phyloP scores from a whole-genome alignment of 176 grass and related monocot species.

The Avena eriantha region DNA sequence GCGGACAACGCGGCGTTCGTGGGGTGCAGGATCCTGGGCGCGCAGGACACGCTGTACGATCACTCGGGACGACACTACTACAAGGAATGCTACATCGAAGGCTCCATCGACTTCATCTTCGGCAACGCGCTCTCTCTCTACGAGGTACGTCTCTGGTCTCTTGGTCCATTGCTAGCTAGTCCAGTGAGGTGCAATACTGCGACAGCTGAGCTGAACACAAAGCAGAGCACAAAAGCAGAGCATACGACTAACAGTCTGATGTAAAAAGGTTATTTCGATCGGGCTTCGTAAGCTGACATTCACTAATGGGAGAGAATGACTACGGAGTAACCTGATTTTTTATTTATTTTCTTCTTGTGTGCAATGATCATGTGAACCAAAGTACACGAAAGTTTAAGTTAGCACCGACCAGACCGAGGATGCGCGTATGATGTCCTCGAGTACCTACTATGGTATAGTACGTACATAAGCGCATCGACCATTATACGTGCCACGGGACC shows the following conservation, averaged over 20 bases:
- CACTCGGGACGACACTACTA: conserved; percentile 85
- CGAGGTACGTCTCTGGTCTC: conserved; percentile 48
- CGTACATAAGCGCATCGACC: neutral
- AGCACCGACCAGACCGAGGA: no score
- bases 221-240: neutral
- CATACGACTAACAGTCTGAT: neutral
- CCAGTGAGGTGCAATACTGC: neutral
- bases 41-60: conserved; percentile 93
- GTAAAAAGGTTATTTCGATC: neutral
- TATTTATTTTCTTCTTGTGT: no score
- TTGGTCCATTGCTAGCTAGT: neutral
- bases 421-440: no score
- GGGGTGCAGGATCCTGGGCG: conserved; percentile 81
- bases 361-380: no score
- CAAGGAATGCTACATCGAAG: conserved; percentile 95
- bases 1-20: conserved; percentile 91
- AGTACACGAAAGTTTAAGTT: no score
- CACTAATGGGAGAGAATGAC: no score
- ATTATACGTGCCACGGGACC: neutral
- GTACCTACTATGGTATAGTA: neutral
- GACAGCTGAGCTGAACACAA: neutral
- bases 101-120: conserved; percentile 96
- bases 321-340: no score
- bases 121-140: conserved; percentile 86
- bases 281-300: neutral